phyloP scores from a whole-genome alignment of 2,329 filamentous ascomycete species.

The Clarireedia monteithiana region DNA sequence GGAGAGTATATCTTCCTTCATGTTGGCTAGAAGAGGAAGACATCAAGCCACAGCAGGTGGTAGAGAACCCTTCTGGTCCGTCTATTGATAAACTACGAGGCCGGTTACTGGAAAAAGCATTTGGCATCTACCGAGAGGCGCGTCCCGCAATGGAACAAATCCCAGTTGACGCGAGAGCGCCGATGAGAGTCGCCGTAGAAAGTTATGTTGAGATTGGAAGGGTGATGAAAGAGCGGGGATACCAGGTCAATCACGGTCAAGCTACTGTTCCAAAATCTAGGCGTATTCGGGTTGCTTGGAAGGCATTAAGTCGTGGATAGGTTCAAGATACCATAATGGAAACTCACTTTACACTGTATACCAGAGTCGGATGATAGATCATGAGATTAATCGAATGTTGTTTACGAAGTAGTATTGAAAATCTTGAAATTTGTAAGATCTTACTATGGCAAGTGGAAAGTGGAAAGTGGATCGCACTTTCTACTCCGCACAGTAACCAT shows the following conservation, averaged over 20 bases:
- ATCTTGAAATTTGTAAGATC: no score
- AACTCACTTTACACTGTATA: neutral
- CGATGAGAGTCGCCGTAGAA: slow-evolving; percentile 62
- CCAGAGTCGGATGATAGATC: no score
- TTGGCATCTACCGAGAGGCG: slow-evolving; percentile 49
- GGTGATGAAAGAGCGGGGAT: slow-evolving; percentile 40
- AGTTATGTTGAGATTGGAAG: slow-evolving; percentile 71
- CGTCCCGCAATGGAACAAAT: slow-evolving; percentile 51
- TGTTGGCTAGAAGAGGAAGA: slow-evolving; percentile 54
- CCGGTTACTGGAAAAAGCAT: slow-evolving; percentile 51
- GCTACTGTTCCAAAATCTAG: slow-evolving; percentile 38
- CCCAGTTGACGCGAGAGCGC: slow-evolving; percentile 50
- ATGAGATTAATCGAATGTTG: no score
- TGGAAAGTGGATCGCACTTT: no score
- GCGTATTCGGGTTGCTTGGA: slow-evolving; percentile 51
- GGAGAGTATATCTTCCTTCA: slow-evolving; percentile 60
- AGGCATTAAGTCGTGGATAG: slow-evolving; percentile 35
- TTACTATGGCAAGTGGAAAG: no score
- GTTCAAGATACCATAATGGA: neutral
- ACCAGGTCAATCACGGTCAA: slow-evolving; percentile 34
- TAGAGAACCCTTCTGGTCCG: slow-evolving; percentile 40
- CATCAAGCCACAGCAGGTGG: slow-evolving; percentile 45
- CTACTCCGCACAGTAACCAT: no score
- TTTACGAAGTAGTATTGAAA: no score
- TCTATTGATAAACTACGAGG: slow-evolving; percentile 43